Conservation (phyloP, 306 rosid genomes). For the Senna siamea region DNA sequence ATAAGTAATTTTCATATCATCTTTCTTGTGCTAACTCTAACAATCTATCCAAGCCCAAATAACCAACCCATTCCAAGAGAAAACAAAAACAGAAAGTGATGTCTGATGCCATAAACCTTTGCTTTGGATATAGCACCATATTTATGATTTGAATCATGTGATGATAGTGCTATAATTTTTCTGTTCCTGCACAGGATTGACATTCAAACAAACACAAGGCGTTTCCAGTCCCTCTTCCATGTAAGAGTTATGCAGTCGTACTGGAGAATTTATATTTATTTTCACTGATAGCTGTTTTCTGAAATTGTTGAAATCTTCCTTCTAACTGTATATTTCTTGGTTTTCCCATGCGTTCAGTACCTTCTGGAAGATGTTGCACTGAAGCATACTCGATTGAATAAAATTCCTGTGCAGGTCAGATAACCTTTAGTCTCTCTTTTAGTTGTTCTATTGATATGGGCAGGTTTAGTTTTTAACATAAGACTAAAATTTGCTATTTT, state of each 20-base stretch:
- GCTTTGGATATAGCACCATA: background rate
- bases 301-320: slow-evolving; percentile 30
- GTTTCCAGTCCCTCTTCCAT: slow-evolving; percentile 75
- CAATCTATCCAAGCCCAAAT: background rate
- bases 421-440: background rate
- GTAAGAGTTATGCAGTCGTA: slow-evolving; percentile 55
- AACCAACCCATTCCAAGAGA: background rate
- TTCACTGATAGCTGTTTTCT: slow-evolving; percentile 20
- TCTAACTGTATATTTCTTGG: slow-evolving; percentile 31
- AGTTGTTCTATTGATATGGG: background rate
- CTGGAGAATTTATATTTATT: slow-evolving; percentile 28
- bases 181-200: slow-evolving; percentile 75
- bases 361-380: slow-evolving; percentile 87
- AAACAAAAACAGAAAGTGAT: background rate
- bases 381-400: slow-evolving; percentile 66
- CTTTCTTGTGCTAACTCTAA: background rate
- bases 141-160: slow-evolving; percentile 27
- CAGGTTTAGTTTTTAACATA: slow-evolving; percentile 28
- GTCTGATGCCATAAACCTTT: too few relatives aligned
- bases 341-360: slow-evolving; percentile 60
- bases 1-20: background rate
- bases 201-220: slow-evolving; percentile 82
- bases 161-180: slow-evolving; percentile 26
- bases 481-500: background rate
- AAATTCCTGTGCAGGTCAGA: slow-evolving; percentile 58